A percentile compares a stretch with the other conserved stretches of the same genome.
These are phyloP conservation scores for Teratosphaeria pseudoeucalypti DNA, from an alignment of 2,329 filamentous ascomycete genomes.

Conservation along the genomic window DNA sequence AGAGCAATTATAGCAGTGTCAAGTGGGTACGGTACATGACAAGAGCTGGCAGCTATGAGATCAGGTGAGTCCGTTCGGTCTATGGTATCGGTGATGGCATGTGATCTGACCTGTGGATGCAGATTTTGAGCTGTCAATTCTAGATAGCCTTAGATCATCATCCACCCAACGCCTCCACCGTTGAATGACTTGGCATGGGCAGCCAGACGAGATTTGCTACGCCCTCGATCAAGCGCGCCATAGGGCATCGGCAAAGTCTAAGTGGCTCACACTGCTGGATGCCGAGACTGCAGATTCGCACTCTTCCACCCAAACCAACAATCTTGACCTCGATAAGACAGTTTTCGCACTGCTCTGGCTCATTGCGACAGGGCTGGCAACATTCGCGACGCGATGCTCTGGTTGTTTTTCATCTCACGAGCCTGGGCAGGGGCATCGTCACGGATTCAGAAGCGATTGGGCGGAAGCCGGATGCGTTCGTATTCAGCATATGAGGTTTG, in stretches of 20 bases:
- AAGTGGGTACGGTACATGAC: conserved; percentile 99
- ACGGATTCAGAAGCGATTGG: neutral
- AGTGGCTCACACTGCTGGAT: neutral
- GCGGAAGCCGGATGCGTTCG: neutral
- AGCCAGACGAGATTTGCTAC: neutral
- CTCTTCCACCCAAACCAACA: neutral
- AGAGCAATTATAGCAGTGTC: conserved; percentile 96
- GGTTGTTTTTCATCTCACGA: neutral
- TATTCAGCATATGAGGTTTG: neutral
- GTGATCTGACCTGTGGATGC: neutral
- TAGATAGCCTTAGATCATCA: neutral
- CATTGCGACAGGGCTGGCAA: neutral
- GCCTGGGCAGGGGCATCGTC: neutral
- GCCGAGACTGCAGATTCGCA: neutral
- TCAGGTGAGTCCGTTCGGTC: conserved; percentile 29
- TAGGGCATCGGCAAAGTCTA: neutral
- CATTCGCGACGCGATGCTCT: neutral
- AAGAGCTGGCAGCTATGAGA: conserved; percentile 92
- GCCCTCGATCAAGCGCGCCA: neutral
- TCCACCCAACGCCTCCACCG: neutral
- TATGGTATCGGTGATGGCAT: neutral
- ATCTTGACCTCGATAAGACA: neutral
- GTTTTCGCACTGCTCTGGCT: neutral
- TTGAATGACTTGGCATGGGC: neutral
- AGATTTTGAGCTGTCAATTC: neutral